Conservation (phyloP, 2,329 filamentous ascomycete species). For the Trichophyton verrucosum region DNA sequence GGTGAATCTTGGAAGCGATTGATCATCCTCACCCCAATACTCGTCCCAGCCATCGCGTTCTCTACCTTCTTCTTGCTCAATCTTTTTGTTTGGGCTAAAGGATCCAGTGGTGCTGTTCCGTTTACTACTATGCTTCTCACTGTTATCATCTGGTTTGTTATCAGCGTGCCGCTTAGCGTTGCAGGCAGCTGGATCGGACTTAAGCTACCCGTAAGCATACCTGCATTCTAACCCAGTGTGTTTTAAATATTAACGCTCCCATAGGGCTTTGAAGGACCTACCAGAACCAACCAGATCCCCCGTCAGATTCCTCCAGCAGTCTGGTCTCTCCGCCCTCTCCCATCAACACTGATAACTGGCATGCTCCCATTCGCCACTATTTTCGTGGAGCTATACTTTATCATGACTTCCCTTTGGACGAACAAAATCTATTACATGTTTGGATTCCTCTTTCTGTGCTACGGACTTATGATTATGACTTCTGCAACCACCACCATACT, state of each 20-base stretch:
- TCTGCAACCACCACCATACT: slow-evolving; percentile 84
- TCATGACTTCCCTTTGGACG: slow-evolving; percentile 98
- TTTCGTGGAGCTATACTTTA: slow-evolving; percentile 97
- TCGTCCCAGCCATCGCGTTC: slow-evolving; percentile 82
- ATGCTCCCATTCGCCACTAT: slow-evolving; percentile 92
- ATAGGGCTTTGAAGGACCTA: slow-evolving; percentile 59
- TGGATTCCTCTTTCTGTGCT: slow-evolving; percentile 95
- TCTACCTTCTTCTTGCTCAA: slow-evolving; percentile 82
- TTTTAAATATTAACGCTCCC: not conserved
- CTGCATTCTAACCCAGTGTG: not conserved
- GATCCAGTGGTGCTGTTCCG: slow-evolving; percentile 84
- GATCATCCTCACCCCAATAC: slow-evolving; percentile 72
- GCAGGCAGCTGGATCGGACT: slow-evolving; percentile 90
- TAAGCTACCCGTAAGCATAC: slow-evolving; percentile 44
- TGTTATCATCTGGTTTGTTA: slow-evolving; percentile 89
- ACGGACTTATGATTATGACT: slow-evolving; percentile 92
- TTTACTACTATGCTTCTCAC: slow-evolving; percentile 95
- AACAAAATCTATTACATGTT: slow-evolving; percentile 99
- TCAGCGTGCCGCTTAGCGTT: slow-evolving; percentile 83
- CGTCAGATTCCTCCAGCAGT: slow-evolving; percentile 80
- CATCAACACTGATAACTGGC: slow-evolving; percentile 83
- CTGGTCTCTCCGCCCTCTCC: slow-evolving; percentile 73
- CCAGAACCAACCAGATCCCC: slow-evolving; percentile 94
- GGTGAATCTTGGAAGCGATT: slow-evolving; percentile 92
- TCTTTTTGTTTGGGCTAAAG: slow-evolving; percentile 88